A percentile compares a stretch with the other conserved stretches of the same genome.
Evolutionary conservation across 1,284 basidiomycete genomes (phyloP).

Genomic region (Pseudozyma thailandica): DNA sequence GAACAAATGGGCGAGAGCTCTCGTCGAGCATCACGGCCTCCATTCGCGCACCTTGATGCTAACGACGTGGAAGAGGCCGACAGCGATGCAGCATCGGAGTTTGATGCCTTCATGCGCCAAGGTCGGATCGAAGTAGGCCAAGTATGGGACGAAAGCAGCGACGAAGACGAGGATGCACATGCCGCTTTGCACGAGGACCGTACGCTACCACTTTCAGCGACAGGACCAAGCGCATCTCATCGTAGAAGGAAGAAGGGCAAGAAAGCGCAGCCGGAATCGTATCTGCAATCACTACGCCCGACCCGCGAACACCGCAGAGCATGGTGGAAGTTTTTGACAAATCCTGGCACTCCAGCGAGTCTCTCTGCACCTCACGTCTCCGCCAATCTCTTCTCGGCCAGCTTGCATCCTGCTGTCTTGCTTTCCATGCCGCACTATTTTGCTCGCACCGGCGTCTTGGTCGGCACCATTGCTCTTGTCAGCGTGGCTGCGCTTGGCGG

Average conservation of each 20-base stretch:
- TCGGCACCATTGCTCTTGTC: slow-evolving; percentile 51
- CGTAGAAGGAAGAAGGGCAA: slow-evolving; percentile 6
- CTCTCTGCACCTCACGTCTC: slow-evolving; percentile 61
- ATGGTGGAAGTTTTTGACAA: slow-evolving; percentile 54
- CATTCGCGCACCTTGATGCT: slow-evolving; percentile 4
- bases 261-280: slow-evolving; percentile 19
- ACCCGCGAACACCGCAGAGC: slow-evolving; percentile 29
- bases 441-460: slow-evolving; percentile 48
- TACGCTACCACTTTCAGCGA: slow-evolving; percentile 32
- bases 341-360: slow-evolving; percentile 56
- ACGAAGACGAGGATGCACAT: slow-evolving; percentile 33
- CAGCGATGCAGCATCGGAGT: slow-evolving; percentile 42
- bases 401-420: slow-evolving; percentile 62
- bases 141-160: slow-evolving; percentile 54
- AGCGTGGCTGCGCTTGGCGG: slow-evolving; percentile 56
- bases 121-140: slow-evolving; percentile 44
- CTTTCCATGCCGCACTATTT: slow-evolving; percentile 65
- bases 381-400: slow-evolving; percentile 62
- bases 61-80: slow-evolving; percentile 50
- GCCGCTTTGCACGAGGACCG: slow-evolving; percentile 18
- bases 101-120: slow-evolving; percentile 33
- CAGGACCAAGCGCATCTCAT: slow-evolving; percentile 11
- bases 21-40: background rate
- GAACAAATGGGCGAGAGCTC: slow-evolving; percentile 3
- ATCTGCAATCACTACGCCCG: slow-evolving; percentile 28